Evolutionary conservation across 23 red algal genomes (phyloP).

Genomic region (Gracilaria domingensis): DNA sequence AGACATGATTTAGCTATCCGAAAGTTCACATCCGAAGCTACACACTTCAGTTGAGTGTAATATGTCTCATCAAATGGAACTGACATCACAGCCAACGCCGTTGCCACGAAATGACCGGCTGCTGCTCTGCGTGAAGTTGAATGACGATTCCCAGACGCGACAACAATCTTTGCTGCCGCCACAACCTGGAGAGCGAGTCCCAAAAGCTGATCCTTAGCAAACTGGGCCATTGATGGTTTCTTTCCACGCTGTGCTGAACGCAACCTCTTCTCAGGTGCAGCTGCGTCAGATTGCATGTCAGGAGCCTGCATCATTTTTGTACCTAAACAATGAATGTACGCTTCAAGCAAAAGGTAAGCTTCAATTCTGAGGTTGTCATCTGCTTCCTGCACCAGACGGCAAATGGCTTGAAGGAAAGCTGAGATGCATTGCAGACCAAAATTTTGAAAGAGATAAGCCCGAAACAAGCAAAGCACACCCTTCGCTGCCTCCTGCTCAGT

Average conservation of each 20-base stretch:
- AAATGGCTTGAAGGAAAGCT: conserved; percentile 28
- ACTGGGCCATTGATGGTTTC: background rate
- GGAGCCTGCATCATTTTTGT: background rate
- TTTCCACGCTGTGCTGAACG: too few species aligned
- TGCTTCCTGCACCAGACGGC: conserved; percentile 30
- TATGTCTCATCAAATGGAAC: conserved; percentile 38
- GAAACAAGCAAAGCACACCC: conserved; percentile 50
- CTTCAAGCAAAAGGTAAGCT: conserved; percentile 50
- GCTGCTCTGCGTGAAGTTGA: conserved; percentile 38
- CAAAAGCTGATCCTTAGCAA: conserved; percentile 47
- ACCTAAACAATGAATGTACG: conserved; percentile 55
- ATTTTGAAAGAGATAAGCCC: conserved; percentile 27
- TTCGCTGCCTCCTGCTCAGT: conserved; percentile 10
- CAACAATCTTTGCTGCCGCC: conserved; percentile 35
- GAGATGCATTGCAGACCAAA: conserved; percentile 10
- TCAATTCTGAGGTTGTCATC: conserved; percentile 28
- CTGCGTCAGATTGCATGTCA: background rate
- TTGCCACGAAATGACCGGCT: conserved; percentile 71
- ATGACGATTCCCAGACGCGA: background rate
- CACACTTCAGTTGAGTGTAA: conserved; percentile 20
- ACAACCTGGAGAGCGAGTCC: conserved; percentile 51
- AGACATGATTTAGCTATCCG: background rate
- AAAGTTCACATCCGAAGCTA: background rate
- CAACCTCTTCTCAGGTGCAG: background rate
- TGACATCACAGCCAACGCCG: conserved; percentile 16